phyloP scores from a whole-genome alignment of 768 basidiomycete species.

The Russula griseocarnosa region DNA sequence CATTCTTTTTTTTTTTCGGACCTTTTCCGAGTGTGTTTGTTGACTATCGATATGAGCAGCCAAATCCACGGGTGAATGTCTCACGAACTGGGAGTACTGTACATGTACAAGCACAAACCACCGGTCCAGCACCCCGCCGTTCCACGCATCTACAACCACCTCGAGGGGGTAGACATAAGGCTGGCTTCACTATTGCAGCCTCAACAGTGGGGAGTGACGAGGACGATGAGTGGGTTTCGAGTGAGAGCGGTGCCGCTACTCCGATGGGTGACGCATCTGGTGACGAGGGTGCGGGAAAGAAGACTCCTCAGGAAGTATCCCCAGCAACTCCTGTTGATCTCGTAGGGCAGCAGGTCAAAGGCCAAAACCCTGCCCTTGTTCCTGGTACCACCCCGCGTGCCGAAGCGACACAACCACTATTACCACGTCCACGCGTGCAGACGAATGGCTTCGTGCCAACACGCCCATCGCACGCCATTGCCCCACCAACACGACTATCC shows the following conservation, averaged over 20 bases:
- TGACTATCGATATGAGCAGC: conserved; percentile 5
- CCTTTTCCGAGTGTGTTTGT: neutral
- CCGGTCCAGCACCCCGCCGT: conserved; percentile 20
- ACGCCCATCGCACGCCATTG: conserved; percentile 9
- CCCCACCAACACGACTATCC: conserved; percentile 1
- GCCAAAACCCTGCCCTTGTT: conserved; percentile 25
- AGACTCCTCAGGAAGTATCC: conserved; percentile 32
- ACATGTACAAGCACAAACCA: conserved; percentile 24
- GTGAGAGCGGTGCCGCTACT: conserved; percentile 70
- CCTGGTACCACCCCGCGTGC: conserved; percentile 34
- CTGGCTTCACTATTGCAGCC: conserved; percentile 57
- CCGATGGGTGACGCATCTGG: conserved; percentile 46
- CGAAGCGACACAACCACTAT: conserved; percentile 30
- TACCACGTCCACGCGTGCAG: conserved; percentile 29
- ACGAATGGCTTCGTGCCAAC: conserved; percentile 22
- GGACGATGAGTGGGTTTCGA: conserved; percentile 76
- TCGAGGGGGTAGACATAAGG: conserved; percentile 37
- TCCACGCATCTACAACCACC: conserved; percentile 4
- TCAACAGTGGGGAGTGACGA: conserved; percentile 46
- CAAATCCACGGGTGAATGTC: conserved; percentile 15
- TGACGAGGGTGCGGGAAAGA: conserved; percentile 32
- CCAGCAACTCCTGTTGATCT: conserved; percentile 20
- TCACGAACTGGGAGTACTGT: conserved; percentile 19
- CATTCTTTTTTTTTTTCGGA: conserved; percentile 1
- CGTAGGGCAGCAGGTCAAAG: conserved; percentile 12